Percentiles rank a stretch among this genome's conserved stretches.
These are phyloP conservation scores for Notholithocarpus densiflorus DNA, from an alignment of 306 rosid genomes.

Conservation along the genomic window DNA sequence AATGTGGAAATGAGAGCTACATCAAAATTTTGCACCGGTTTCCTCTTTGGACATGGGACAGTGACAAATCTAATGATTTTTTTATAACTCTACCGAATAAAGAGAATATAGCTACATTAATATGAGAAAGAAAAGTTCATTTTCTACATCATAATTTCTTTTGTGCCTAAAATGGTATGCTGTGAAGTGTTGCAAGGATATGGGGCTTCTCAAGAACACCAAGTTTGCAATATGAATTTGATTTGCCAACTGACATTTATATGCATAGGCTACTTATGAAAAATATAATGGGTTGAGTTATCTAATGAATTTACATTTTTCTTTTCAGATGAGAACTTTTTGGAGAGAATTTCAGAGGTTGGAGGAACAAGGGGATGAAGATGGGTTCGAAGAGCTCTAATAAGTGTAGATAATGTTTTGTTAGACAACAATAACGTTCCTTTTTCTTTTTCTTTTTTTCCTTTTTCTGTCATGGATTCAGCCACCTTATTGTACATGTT, in stretches of 20 bases:
- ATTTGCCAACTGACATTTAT: background rate
- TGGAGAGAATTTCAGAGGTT: conserved; percentile 51
- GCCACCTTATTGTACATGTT: background rate
- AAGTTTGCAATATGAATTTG: background rate
- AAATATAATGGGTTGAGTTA: background rate
- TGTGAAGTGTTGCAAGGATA: background rate
- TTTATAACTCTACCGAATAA: background rate
- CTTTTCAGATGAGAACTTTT: conserved; percentile 57
- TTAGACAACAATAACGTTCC: background rate
- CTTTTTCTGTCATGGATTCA: background rate
- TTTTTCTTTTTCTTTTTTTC: background rate
- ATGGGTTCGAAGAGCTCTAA: conserved; percentile 69
- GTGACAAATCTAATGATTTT: too few relatives aligned
- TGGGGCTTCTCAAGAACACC: background rate
- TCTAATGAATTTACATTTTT: conserved; percentile 9
- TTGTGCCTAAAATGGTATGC: background rate
- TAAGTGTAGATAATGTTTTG: conserved; percentile 5
- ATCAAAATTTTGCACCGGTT: too few relatives aligned
- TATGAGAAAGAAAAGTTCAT: background rate
- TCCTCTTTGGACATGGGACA: too few relatives aligned
- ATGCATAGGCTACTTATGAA: background rate
- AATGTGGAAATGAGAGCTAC: too few relatives aligned
- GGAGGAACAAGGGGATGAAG: conserved; percentile 68
- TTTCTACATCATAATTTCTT: background rate
- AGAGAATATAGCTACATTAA: background rate